Evolutionary conservation across 495 filamentous ascomycete genomes (phyloP).

Genomic region (Aspergillus biplanus): DNA sequence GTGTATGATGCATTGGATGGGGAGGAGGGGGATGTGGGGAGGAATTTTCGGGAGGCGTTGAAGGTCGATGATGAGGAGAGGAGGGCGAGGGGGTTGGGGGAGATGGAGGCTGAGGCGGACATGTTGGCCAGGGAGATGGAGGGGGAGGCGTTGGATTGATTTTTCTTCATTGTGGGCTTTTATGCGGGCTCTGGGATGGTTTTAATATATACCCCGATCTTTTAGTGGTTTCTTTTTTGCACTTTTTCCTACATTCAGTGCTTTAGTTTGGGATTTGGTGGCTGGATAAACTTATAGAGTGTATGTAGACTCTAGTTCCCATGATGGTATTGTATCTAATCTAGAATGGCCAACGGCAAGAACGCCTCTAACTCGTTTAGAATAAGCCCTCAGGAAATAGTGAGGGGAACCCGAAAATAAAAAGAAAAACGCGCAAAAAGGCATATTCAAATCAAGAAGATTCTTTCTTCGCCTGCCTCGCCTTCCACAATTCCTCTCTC

Average conservation of each 20-base stretch:
- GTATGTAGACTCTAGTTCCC: not conserved
- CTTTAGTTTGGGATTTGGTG: not conserved
- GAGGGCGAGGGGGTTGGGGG: constrained; percentile 30
- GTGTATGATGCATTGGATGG: constrained; percentile 83
- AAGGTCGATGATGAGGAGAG: constrained; percentile 18
- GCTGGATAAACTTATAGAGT: not conserved
- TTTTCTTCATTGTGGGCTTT: not conserved
- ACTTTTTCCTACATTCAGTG: no score
- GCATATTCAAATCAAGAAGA: not conserved
- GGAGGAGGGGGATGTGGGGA: constrained; percentile 83
- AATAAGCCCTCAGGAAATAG: not conserved
- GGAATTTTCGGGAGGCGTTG: constrained; percentile 32
- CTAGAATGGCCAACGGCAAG: constrained; percentile 14
- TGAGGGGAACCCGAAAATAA: constrained; percentile 9
- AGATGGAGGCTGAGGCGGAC: constrained; percentile 62
- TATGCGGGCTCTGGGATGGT: not conserved
- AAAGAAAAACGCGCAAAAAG: constrained; percentile 6
- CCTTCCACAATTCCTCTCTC: constrained; percentile 72
- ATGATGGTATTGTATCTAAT: constrained; percentile 8
- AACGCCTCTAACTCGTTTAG: constrained; percentile 15
- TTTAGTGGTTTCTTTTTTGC: no score
- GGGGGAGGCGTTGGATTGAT: constrained; percentile 29
- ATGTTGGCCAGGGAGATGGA: constrained; percentile 78
- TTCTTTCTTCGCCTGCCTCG: constrained; percentile 17
- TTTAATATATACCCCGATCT: not conserved